These are phyloP conservation scores for Biscutella laevigata DNA, from an alignment of 441 rosid species.

Conservation along the genomic window DNA sequence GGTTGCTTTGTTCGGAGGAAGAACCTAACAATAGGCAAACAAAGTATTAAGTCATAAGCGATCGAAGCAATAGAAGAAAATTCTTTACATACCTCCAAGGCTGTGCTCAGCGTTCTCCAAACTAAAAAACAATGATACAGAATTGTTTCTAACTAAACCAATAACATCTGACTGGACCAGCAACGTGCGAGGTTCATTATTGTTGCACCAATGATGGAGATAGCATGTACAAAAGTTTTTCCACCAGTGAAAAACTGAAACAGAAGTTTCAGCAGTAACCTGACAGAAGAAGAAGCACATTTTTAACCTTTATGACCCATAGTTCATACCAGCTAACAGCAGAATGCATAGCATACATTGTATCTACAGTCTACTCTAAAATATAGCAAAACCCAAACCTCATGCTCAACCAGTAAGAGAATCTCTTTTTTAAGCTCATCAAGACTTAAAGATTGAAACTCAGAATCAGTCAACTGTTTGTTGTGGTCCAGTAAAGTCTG, in stretches of 20 bases:
- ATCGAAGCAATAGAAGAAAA: not conserved
- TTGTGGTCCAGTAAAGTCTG: constrained; percentile 70
- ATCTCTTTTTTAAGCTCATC: constrained; percentile 84
- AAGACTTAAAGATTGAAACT: constrained; percentile 72
- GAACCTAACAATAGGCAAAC: constrained; percentile 36
- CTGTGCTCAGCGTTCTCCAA: constrained; percentile 62
- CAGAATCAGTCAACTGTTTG: constrained; percentile 74
- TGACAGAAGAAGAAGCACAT: constrained; percentile 28
- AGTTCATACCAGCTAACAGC: constrained; percentile 12
- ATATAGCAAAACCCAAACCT: constrained; percentile 40
- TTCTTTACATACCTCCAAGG: constrained; percentile 50
- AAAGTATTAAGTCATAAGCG: constrained; percentile 16
- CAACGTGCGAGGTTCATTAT: constrained; percentile 63
- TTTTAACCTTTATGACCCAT: constrained; percentile 21
- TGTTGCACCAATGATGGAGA: constrained; percentile 80
- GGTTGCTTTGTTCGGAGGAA: constrained; percentile 45
- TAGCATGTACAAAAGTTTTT: constrained; percentile 66
- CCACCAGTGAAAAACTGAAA: constrained; percentile 63
- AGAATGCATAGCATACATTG: constrained; percentile 3
- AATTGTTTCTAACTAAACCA: constrained; percentile 79
- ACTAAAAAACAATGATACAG: constrained; percentile 68
- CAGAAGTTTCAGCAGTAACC: constrained; percentile 51
- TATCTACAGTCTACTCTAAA: constrained; percentile 9
- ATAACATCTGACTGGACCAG: constrained; percentile 61
- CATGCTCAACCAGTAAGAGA: constrained; percentile 62